Evolutionary conservation across 169 alveolate genomes (phyloP).

Genomic region (Plasmodium ovale): DNA sequence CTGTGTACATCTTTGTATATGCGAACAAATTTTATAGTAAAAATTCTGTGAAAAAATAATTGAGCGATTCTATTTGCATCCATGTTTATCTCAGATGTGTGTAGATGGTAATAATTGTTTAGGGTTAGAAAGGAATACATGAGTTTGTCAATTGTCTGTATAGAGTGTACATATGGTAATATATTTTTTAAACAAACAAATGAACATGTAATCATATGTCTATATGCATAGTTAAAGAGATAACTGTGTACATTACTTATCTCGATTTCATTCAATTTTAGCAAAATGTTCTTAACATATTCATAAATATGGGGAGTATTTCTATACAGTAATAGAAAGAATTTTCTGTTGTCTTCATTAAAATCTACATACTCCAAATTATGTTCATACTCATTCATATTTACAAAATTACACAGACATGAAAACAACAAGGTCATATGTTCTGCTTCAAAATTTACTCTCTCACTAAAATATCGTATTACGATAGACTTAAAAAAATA

Average conservation of each 20-base stretch:
- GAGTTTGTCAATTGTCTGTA: not conserved
- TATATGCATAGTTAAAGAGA: constrained; percentile 37
- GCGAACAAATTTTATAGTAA: constrained; percentile 34
- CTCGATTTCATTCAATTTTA: constrained; percentile 8
- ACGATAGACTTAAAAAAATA: constrained; percentile 21
- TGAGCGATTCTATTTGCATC: constrained; percentile 7
- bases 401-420: constrained; percentile 6
- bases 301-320: constrained; percentile 48
- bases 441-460: not conserved
- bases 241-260: constrained; percentile 22
- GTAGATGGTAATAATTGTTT: constrained; percentile 34
- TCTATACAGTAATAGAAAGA: constrained; percentile 11
- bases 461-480: no score
- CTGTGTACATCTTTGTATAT: constrained; percentile 15
- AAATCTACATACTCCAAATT: not conserved
- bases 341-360: constrained; percentile 16
- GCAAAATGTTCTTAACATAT: constrained; percentile 19
- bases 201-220: constrained; percentile 48
- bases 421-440: constrained; percentile 12
- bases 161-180: constrained; percentile 22
- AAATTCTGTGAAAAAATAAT: constrained; percentile 45
- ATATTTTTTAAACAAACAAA: constrained; percentile 17
- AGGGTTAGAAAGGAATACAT: constrained; percentile 32
- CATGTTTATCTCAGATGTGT: not conserved
- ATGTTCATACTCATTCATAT: not conserved